A percentile compares a stretch with the other conserved stretches of the same genome.
Conservation (phyloP, 176 grass and related monocot genomes). For the Tillandsia fasciculata region DNA sequence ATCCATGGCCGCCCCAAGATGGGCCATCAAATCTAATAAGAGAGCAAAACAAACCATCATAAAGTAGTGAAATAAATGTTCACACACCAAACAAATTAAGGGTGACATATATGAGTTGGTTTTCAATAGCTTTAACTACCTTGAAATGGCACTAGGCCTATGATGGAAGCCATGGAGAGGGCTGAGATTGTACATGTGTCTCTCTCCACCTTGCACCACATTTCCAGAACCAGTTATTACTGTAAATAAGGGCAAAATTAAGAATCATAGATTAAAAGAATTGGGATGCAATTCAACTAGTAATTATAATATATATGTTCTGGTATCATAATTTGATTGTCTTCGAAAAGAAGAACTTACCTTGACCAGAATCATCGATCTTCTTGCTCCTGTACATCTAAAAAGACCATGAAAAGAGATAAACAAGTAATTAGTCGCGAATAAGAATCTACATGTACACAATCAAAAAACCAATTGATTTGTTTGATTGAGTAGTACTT, state of each 20-base stretch:
- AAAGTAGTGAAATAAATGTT: not conserved
- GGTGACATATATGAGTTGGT: not conserved
- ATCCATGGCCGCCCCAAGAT: not conserved
- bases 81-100: not conserved
- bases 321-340: not conserved
- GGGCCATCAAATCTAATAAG: not conserved
- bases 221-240: not conserved
- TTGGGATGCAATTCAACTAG: not conserved
- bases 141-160: not conserved
- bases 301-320: not conserved
- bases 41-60: not conserved
- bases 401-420: not conserved
- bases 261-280: not conserved
- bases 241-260: not conserved
- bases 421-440: not conserved
- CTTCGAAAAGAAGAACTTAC: constrained; percentile 12
- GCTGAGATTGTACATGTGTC: constrained; percentile 1
- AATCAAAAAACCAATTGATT: not conserved
- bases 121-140: not conserved
- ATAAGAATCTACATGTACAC: not conserved
- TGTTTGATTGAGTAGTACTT: constrained; percentile 18
- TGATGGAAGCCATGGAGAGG: constrained; percentile 4
- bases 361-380: constrained; percentile 42
- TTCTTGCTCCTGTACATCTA: constrained; percentile 84
- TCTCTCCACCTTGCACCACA: constrained; percentile 2